Base-by-base conservation (phyloP, 1,139 yeast species). In the Yamadazyma siamensis region DNA sequence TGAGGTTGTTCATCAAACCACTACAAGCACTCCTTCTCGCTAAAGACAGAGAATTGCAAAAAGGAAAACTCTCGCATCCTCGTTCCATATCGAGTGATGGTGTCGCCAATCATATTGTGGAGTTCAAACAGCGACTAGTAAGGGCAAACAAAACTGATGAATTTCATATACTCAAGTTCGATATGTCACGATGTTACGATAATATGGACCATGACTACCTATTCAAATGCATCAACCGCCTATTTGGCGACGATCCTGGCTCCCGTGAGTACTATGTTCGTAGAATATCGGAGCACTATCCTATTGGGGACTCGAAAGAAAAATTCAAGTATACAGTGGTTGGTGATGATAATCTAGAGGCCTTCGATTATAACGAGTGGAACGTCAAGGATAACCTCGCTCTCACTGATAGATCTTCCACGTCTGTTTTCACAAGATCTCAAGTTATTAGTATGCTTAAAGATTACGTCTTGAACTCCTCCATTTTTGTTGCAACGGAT, bases 181-280 rank as follows among this genome's bases (percentile, higher is more conserved):
- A 91, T 50, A 77, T 86, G 48, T 69, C 71, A 34, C 71, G 80
- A 11, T 88, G 96, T 35, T 91, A 80, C 50, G 97, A 91, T 47
- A 74, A 80, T 4, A 63, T 89, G 13, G 80, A 87, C 5, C 75
- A 75, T 26, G 46, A 49, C 0, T 61, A 62, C 33, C 71, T 82
- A 1, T 39, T 65, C 3, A 45, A 56, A 3, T 46, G 59, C 16
- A 47, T 65, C 4, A 47, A 49, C 5, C 38, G 41, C 13, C 54
- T 54, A 26, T 59, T 58, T 25, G 37, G 36, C 4, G 39, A 37
- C 11, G 64, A 59, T 13, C 32, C 38, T 0, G 42, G 37, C 3
- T 46, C 45, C 6, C 47, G 47, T n/a, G 39, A 32, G 10, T 61
- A 46, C 38, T 58, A 40, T 30, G 40, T 59, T 5, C 33, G 67